A percentile compares a stretch with the other conserved stretches of the same genome.
Evolutionary conservation across 1,284 basidiomycete genomes (phyloP).

Genomic region (Omphalotus olearius): DNA sequence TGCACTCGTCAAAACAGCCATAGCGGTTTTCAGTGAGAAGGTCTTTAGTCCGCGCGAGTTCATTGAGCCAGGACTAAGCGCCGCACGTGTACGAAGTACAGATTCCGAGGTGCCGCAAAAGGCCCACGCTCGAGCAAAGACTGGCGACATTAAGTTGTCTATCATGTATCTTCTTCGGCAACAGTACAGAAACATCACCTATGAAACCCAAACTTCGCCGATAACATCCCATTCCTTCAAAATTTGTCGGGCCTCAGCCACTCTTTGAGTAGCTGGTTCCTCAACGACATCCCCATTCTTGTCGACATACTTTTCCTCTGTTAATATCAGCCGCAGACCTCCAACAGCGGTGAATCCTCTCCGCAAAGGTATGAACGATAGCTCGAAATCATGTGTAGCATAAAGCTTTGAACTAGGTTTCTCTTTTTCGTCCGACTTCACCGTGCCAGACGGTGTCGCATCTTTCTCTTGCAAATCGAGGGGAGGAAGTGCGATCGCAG

Average conservation of each 20-base stretch:
- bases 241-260: background rate
- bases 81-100: no score
- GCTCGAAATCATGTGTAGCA: conserved; percentile 51
- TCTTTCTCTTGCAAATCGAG: conserved; percentile 29
- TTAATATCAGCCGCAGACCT: conserved; percentile 57
- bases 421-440: conserved; percentile 20
- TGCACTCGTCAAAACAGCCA: no score
- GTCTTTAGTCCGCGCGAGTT: no score
- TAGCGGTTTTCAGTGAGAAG: no score
- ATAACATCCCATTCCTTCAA: conserved; percentile 13
- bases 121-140: no score
- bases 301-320: conserved; percentile 47
- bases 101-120: no score
- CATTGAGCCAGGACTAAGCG: no score
- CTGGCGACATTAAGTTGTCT: no score
- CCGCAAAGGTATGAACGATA: conserved; percentile 51
- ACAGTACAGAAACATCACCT: background rate
- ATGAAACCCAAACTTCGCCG: conserved; percentile 2
- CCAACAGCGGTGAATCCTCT: conserved; percentile 58
- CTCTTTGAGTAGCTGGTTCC: background rate
- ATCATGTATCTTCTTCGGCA: no score
- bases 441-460: conserved; percentile 4
- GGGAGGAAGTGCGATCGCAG: conserved; percentile 42
- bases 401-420: conserved; percentile 25
- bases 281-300: conserved; percentile 23